A percentile compares a stretch with the other conserved stretches of the same genome.
phyloP scores from a whole-genome alignment of 2,329 filamentous ascomycete species.

The Aspergillus costaricaensis region DNA sequence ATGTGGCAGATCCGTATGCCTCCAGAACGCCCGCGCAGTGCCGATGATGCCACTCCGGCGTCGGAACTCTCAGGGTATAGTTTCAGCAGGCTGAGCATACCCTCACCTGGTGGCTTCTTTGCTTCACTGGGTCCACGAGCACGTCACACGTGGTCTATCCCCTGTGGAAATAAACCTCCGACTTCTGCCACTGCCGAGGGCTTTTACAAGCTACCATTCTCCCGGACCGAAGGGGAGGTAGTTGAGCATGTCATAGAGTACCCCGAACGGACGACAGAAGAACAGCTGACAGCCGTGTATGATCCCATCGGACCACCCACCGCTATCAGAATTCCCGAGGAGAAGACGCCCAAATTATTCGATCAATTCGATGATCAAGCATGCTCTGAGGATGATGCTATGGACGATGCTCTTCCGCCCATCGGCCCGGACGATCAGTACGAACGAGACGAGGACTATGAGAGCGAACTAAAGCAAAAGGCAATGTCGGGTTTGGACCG shows the following conservation, averaged over 20 bases:
- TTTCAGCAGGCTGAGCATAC: slow-evolving; percentile 80
- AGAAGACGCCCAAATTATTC: slow-evolving; percentile 33
- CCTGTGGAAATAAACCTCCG: slow-evolving; percentile 60
- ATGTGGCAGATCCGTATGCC: slow-evolving; percentile 63
- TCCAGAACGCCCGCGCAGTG: slow-evolving; percentile 49
- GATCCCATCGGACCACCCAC: slow-evolving; percentile 36
- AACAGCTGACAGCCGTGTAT: slow-evolving; percentile 39
- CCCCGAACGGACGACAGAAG: slow-evolving; percentile 40
- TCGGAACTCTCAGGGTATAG: slow-evolving; percentile 66
- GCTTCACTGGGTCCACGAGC: slow-evolving; percentile 75
- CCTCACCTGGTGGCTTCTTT: slow-evolving; percentile 90
- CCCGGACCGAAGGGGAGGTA: slow-evolving; percentile 49
- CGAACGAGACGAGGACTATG: slow-evolving; percentile 75
- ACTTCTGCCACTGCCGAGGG: slow-evolving; percentile 89
- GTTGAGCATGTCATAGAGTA: slow-evolving; percentile 70
- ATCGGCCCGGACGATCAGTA: slow-evolving; percentile 58
- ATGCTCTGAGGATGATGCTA: slow-evolving; percentile 27
- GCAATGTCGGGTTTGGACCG: slow-evolving; percentile 77
- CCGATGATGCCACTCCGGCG: slow-evolving; percentile 50
- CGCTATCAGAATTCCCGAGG: slow-evolving; percentile 51
- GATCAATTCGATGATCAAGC: slow-evolving; percentile 31
- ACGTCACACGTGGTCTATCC: slow-evolving; percentile 78
- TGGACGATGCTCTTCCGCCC: slow-evolving; percentile 60
- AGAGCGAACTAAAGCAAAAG: slow-evolving; percentile 69
- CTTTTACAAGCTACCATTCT: slow-evolving; percentile 87